Base-by-base conservation (phyloP, 2,329 filamentous ascomycete genomes). In the Trichoderma sp. region DNA sequence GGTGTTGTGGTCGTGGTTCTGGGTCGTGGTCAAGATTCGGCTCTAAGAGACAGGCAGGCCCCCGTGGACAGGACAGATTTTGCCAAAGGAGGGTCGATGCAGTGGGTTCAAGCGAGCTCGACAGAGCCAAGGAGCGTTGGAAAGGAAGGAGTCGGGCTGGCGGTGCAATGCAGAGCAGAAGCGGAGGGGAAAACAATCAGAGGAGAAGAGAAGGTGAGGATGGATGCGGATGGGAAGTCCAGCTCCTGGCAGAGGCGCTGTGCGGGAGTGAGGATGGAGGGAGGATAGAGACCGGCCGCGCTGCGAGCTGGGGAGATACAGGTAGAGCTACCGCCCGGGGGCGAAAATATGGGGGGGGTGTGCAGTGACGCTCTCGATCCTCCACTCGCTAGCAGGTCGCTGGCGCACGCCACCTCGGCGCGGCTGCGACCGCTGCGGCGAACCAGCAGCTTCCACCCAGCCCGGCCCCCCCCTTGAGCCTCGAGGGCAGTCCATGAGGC, bases 181-280 rank as follows among this genome's bases (percentile, higher is more conserved):
- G 34, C 34, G 34, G 34, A 39, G 34, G 34, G 34, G 34, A 39
- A 39, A 39, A 39, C 34, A 39, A 39, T 39, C 34, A 39, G 10
- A 76, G 58, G 54, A 64, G 62, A 79, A 80, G 76, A 75, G 73
- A 77, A 75, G 71, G 76, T 75, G 73, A 71, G 73, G 73, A 78
- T 76, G 81, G 78, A 79, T 82, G 79, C 54, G 43, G 72, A 75
- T 70, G 73, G 71, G 67, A 71, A 71, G 74, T 76, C 72, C 75
- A 77, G 73, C 74, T 76, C 74, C 72, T 69, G 63, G 64, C 51
- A 39, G 62, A 69, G 65, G 64, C 69, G 74, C 72, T 70, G 68
- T 67, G 67, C 68, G 71, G 70, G 72, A 73, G 68, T 39, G 71
- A 73, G 65, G 69, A 59, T 68, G 67, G 63, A 66, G 68, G 57